phyloP scores from a whole-genome alignment of 2,329 filamentous ascomycete species.

The Hypomyces rosellus region DNA sequence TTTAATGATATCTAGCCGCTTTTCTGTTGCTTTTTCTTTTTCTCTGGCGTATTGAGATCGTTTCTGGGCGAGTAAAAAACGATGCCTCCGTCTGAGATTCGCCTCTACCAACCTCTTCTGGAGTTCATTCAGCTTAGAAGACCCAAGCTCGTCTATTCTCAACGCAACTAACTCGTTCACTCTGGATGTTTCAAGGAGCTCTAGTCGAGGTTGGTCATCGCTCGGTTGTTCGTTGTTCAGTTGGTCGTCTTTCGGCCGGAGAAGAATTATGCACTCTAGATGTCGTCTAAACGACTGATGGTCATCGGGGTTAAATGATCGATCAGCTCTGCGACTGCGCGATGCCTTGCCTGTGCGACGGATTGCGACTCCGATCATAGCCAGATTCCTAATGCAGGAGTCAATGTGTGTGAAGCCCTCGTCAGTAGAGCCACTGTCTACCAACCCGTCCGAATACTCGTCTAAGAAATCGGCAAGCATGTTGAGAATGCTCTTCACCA shows the following conservation, averaged over 20 bases:
- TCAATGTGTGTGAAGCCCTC: not conserved
- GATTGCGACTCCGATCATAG: constrained; percentile 3
- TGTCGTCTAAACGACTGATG: not conserved
- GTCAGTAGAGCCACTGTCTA: too few species aligned
- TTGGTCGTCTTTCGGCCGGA: not conserved
- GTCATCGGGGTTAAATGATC: not conserved
- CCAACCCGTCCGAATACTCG: not conserved
- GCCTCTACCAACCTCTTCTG: not conserved
- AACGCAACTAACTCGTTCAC: not conserved
- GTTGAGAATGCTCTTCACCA: constrained; percentile 5
- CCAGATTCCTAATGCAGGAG: constrained; percentile 7
- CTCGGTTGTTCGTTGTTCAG: not conserved
- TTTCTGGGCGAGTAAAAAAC: not conserved
- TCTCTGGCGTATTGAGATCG: not conserved
- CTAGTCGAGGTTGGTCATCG: not conserved
- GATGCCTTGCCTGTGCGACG: constrained; percentile 6
- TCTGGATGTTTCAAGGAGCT: not conserved
- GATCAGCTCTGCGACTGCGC: not conserved
- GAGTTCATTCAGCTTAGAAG: not conserved
- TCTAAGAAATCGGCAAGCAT: not conserved
- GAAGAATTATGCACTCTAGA: not conserved
- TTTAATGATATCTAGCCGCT: too few species aligned
- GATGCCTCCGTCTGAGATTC: not conserved
- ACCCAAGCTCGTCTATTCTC: not conserved
- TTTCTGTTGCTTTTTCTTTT: not conserved